Percentiles rank a stretch among this genome's conserved stretches.
Conservation (phyloP, 78 protist species). For the Dictyostelium purpureum region DNA sequence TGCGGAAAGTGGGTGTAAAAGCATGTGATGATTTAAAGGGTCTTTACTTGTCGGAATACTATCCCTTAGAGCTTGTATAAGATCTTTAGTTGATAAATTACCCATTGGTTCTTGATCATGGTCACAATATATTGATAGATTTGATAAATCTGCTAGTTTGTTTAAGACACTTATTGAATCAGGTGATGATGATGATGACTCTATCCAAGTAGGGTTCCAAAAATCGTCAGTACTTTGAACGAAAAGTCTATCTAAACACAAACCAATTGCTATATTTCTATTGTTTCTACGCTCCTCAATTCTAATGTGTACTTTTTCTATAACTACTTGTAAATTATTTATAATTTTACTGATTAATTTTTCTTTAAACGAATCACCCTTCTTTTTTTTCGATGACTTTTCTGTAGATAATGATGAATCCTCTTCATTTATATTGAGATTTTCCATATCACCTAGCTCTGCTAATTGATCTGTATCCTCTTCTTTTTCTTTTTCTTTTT, state of each 20-base stretch:
- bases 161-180: background rate
- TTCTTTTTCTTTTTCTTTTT: slow-evolving; percentile 33
- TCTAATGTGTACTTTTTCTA: slow-evolving; percentile 73
- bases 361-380: slow-evolving; percentile 55
- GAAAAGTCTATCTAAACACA: slow-evolving; percentile 56
- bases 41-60: slow-evolving; percentile 33
- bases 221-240: slow-evolving; percentile 30
- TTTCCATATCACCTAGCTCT: background rate
- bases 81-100: slow-evolving; percentile 22
- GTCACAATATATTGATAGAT: slow-evolving; percentile 42
- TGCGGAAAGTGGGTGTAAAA: slow-evolving; percentile 39
- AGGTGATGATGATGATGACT: background rate
- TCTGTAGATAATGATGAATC: background rate
- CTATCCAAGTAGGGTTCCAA: slow-evolving; percentile 65
- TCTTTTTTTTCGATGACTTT: background rate
- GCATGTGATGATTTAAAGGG: slow-evolving; percentile 31
- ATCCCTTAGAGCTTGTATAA: slow-evolving; percentile 28
- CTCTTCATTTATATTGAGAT: background rate
- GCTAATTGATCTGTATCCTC: background rate
- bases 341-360: slow-evolving; percentile 52
- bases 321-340: slow-evolving; percentile 51
- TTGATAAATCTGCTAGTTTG: slow-evolving; percentile 40
- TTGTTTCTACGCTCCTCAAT: slow-evolving; percentile 27
- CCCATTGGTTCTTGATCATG: slow-evolving; percentile 28
- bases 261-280: slow-evolving; percentile 37